Evolutionary conservation across 305 asterid species (phyloP).

Genomic region (Fraxinus sp.): DNA sequence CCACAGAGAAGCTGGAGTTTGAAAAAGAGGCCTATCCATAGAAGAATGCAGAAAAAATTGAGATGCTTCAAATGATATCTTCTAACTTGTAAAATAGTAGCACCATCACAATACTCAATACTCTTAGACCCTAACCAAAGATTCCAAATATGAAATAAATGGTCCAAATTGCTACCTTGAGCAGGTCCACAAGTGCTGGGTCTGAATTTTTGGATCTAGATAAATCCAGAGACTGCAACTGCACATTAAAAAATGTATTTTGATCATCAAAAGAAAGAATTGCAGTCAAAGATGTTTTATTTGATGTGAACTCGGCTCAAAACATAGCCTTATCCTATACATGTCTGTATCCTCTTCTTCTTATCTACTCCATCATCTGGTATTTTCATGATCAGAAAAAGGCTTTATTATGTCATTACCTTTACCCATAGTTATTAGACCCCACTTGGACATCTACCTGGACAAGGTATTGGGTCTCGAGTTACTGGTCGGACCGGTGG

Average conservation of each 20-base stretch:
- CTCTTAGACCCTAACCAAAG: slow-evolving; percentile 20
- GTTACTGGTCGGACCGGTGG: no score
- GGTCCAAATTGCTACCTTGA: slow-evolving; percentile 56
- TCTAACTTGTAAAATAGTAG: not conserved
- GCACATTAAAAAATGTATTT: slow-evolving; percentile 29
- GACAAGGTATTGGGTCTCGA: no score
- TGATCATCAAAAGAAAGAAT: slow-evolving; percentile 18
- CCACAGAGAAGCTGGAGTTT: slow-evolving; percentile 76
- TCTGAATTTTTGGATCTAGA: slow-evolving; percentile 57
- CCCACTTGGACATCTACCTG: no score
- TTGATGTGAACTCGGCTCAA: not conserved
- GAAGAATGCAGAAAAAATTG: slow-evolving; percentile 23
- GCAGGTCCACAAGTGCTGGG: slow-evolving; percentile 62
- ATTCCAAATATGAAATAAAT: not conserved
- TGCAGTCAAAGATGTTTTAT: not conserved
- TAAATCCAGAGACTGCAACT: slow-evolving; percentile 66
- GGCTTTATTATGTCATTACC: not conserved
- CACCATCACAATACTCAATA: slow-evolving; percentile 3
- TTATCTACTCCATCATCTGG: not conserved
- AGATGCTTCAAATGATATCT: slow-evolving; percentile 8
- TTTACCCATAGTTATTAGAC: not conserved
- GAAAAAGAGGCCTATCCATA: slow-evolving; percentile 58
- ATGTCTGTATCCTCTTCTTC: not conserved
- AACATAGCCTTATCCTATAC: not conserved
- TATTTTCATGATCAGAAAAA: not conserved